Evolutionary conservation across 2,329 filamentous ascomycete species (phyloP).

Genomic region (Penicillium sp.): DNA sequence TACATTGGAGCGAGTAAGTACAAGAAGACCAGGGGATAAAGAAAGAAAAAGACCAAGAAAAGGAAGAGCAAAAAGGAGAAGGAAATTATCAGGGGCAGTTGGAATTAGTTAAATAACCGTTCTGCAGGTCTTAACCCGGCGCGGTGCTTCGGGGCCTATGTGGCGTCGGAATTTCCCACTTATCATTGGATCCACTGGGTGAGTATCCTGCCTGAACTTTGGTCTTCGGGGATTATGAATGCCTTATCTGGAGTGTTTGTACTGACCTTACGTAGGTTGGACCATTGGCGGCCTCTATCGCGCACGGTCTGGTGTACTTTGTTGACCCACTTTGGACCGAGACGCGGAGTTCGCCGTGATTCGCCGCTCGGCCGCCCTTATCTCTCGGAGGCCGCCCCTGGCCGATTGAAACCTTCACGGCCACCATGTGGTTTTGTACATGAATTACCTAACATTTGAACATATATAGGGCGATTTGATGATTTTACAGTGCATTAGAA

Average conservation of each 20-base stretch:
- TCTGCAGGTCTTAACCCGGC: slow-evolving; percentile 45
- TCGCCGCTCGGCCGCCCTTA: neutral
- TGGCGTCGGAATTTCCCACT: slow-evolving; percentile 37
- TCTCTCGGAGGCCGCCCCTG: slow-evolving; percentile 9
- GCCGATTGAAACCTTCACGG: neutral
- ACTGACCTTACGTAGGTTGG: slow-evolving; percentile 24
- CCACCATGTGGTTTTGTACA: neutral
- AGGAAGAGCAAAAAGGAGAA: neutral
- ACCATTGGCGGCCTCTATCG: slow-evolving; percentile 30
- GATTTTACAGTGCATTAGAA: neutral
- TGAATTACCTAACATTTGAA: slow-evolving; percentile 1
- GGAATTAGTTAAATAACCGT: slow-evolving; percentile 7
- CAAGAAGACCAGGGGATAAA: neutral
- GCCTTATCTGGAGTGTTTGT: neutral
- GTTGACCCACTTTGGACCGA: slow-evolving; percentile 27
- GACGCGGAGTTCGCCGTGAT: slow-evolving; percentile 14
- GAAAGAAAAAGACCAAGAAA: neutral
- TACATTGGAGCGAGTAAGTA: slow-evolving; percentile 43
- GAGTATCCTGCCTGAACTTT: neutral
- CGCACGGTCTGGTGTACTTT: slow-evolving; percentile 35
- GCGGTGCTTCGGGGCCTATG: slow-evolving; percentile 47
- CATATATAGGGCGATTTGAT: neutral
- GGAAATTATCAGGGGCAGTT: neutral
- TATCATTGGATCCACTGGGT: slow-evolving; percentile 39
- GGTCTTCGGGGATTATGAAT: neutral